Percentiles rank a stretch among this genome's conserved stretches.
phyloP scores from a whole-genome alignment of 495 filamentous ascomycete genomes.

The Daldinia decipiens region DNA sequence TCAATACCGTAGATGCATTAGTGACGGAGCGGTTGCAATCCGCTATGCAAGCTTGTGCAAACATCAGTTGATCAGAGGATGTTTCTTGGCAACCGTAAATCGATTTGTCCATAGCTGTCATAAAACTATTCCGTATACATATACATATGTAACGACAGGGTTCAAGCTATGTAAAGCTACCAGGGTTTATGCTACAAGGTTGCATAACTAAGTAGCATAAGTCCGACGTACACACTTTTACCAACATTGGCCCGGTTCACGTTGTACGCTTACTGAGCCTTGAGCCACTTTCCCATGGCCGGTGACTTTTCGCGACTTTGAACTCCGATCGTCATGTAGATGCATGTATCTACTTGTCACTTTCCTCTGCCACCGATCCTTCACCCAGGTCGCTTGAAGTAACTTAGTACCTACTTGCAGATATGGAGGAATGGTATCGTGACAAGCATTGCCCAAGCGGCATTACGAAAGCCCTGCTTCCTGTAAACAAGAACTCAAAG shows the following conservation, averaged over 20 bases:
- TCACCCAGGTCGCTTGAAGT: constrained; percentile 11
- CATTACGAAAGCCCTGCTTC: constrained; percentile 18
- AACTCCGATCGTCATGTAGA: constrained; percentile 42
- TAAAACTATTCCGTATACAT: no score
- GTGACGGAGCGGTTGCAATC: constrained; percentile 36
- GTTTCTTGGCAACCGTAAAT: constrained; percentile 24
- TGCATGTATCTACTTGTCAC: constrained; percentile 41
- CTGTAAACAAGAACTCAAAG: neutral
- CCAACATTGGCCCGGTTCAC: constrained; percentile 38
- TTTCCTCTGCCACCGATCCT: constrained; percentile 20
- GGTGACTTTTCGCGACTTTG: constrained; percentile 43
- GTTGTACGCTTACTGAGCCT: constrained; percentile 44
- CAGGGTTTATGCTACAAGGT: constrained; percentile 31
- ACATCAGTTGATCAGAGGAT: constrained; percentile 12
- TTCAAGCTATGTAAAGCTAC: constrained; percentile 2
- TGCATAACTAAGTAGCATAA: constrained; percentile 41
- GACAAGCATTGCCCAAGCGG: constrained; percentile 24
- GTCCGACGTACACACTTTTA: constrained; percentile 41
- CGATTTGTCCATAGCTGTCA: constrained; percentile 16
- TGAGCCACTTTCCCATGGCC: constrained; percentile 20
- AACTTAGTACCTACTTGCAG: constrained; percentile 1
- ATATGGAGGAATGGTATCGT: constrained; percentile 22
- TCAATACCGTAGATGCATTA: constrained; percentile 37
- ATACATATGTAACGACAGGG: constrained; percentile 27
- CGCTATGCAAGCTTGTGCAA: constrained; percentile 43